These are phyloP conservation scores for Aspergillus brasiliensis DNA, from an alignment of 2,329 filamentous ascomycete species.

Conservation along the genomic window DNA sequence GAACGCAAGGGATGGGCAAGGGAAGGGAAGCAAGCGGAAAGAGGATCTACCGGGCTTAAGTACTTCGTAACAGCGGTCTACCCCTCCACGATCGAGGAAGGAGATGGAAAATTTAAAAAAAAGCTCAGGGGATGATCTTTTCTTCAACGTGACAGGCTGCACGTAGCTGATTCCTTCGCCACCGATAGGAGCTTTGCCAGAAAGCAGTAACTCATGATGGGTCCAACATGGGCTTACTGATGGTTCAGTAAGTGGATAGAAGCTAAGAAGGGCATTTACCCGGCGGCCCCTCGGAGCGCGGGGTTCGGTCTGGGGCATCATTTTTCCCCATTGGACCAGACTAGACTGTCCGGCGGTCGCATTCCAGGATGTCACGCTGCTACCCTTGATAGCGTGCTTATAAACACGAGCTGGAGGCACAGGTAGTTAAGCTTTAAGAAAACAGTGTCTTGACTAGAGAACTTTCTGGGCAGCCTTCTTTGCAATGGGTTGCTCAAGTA, in stretches of 20 bases:
- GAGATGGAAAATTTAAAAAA: not conserved
- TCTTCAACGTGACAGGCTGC: not conserved
- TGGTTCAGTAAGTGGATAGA: not conserved
- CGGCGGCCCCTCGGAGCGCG: not conserved
- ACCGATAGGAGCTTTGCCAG: not conserved
- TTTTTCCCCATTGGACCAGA: not conserved
- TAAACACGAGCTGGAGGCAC: not conserved
- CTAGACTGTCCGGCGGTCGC: not conserved
- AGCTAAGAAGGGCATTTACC: constrained; percentile 2
- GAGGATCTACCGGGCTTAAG: constrained; percentile 10
- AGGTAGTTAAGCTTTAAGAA: not conserved
- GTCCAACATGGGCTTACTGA: not conserved
- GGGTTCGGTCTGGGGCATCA: not conserved
- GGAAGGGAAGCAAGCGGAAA: constrained; percentile 6
- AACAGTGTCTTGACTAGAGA: not conserved
- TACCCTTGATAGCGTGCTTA: not conserved
- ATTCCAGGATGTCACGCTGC: not conserved
- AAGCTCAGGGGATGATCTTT: not conserved
- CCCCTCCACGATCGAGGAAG: not conserved
- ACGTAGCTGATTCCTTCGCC: not conserved
- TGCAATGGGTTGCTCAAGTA: not conserved
- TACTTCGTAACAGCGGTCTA: not conserved
- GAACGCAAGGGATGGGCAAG: constrained; percentile 15
- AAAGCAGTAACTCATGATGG: not conserved
- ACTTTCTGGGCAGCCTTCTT: not conserved